These are phyloP conservation scores for Globisporangium iwayamae DNA, from an alignment of 352 stramenopile species.

Conservation along the genomic window DNA sequence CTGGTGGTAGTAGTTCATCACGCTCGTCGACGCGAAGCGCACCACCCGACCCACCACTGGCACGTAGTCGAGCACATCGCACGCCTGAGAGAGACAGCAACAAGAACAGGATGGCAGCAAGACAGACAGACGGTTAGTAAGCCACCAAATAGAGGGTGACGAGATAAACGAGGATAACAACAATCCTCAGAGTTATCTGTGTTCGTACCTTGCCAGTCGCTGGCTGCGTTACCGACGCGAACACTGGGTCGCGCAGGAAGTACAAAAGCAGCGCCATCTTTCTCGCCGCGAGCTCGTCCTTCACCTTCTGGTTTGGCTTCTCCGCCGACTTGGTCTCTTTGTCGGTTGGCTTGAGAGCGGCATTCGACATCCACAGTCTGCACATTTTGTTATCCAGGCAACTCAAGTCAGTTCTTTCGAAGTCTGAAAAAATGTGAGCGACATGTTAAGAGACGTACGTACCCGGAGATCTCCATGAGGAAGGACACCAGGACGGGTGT, in stretches of 20 bases:
- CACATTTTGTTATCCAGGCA: background rate
- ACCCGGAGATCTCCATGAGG: conserved; percentile 62
- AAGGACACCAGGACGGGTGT: conserved; percentile 51
- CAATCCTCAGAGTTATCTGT: background rate
- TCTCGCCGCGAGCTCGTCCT: conserved; percentile 53
- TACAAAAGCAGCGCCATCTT: conserved; percentile 86
- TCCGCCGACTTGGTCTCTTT: conserved; percentile 20
- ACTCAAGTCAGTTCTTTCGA: conserved; percentile 11
- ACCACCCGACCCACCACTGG: conserved; percentile 69
- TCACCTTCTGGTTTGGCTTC: conserved; percentile 32
- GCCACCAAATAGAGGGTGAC: too few relatives aligned
- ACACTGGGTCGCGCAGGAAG: conserved; percentile 78
- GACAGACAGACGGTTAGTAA: background rate
- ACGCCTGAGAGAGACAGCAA: conserved; percentile 24
- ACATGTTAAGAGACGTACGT: conserved; percentile 9
- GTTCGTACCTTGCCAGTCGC: conserved; percentile 53
- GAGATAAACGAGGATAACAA: background rate
- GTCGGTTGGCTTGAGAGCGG: conserved; percentile 37
- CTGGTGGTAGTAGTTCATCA: conserved; percentile 85
- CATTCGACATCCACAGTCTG: conserved; percentile 53
- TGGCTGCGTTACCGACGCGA: conserved; percentile 62
- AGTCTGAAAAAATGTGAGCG: too few relatives aligned
- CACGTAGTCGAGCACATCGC: conserved; percentile 58
- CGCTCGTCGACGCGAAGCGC: conserved; percentile 58
- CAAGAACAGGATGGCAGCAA: background rate